Evolutionary conservation across 2,329 filamentous ascomycete species (phyloP).

Genomic region (Metarhizium sp.): DNA sequence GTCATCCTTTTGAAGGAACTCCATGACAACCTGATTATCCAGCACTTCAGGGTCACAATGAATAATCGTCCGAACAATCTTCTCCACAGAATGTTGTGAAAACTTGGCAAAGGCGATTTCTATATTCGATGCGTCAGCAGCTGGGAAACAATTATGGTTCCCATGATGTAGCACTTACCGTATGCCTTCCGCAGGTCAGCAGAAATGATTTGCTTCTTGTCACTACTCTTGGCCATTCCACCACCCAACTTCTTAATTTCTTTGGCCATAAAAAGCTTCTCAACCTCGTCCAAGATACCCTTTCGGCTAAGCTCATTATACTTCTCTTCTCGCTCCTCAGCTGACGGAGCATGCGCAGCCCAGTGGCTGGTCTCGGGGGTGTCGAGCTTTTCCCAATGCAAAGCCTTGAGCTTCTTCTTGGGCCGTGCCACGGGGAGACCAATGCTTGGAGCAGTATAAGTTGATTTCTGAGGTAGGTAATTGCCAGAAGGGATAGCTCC

Average conservation of each 20-base stretch:
- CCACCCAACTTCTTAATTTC: slow-evolving; percentile 83
- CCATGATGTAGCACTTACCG: slow-evolving; percentile 37
- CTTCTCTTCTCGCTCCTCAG: slow-evolving; percentile 86
- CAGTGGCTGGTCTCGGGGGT: slow-evolving; percentile 85
- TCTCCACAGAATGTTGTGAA: slow-evolving; percentile 73
- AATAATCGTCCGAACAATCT: slow-evolving; percentile 85
- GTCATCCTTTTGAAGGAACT: slow-evolving; percentile 88
- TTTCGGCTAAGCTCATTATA: slow-evolving; percentile 88
- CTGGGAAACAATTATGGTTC: background rate
- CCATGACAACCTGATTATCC: slow-evolving; percentile 88
- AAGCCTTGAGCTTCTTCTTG: slow-evolving; percentile 98
- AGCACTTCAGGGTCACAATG: slow-evolving; percentile 86
- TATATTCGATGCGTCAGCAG: slow-evolving; percentile 14
- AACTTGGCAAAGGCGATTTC: slow-evolving; percentile 92
- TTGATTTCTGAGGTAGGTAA: slow-evolving; percentile 59
- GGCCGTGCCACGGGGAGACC: slow-evolving; percentile 74
- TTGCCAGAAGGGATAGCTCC: slow-evolving; percentile 60
- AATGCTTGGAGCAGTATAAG: slow-evolving; percentile 45
- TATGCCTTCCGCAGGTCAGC: slow-evolving; percentile 82
- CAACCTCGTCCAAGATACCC: slow-evolving; percentile 94
- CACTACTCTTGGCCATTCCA: slow-evolving; percentile 65
- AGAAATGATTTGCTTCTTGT: slow-evolving; percentile 96
- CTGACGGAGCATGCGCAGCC: slow-evolving; percentile 78
- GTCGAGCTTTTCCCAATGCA: slow-evolving; percentile 99
- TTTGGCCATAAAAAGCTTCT: slow-evolving; percentile 95